These are phyloP conservation scores for Buxus sempervirens DNA, from an alignment of 164 flowering plant species.

Conservation along the genomic window DNA sequence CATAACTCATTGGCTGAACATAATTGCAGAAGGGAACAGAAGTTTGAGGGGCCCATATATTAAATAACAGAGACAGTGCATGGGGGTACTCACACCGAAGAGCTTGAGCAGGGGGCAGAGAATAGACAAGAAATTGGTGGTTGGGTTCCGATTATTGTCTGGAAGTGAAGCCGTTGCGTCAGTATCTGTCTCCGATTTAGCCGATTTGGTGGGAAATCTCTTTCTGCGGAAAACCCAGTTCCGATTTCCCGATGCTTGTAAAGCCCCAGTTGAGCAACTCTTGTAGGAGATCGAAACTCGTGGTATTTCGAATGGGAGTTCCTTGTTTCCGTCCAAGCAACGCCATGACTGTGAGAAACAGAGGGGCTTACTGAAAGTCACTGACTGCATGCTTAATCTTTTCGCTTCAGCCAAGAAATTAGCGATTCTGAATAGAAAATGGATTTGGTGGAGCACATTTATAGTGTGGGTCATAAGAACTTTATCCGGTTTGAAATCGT, in stretches of 20 bases:
- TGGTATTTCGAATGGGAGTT: not conserved
- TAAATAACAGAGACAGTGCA: not conserved
- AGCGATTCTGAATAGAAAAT: too few species aligned
- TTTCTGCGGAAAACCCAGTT: constrained; percentile 15
- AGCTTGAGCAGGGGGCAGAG: constrained; percentile 66
- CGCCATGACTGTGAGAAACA: constrained; percentile 1
- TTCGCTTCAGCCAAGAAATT: not conserved
- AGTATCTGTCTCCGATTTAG: constrained; percentile 17
- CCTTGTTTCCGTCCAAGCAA: not conserved
- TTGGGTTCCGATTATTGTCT: constrained; percentile 21
- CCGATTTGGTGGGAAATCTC: constrained; percentile 25
- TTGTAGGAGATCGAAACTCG: constrained; percentile 2
- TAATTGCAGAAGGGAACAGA: too few species aligned
- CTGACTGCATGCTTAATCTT: constrained; percentile 1
- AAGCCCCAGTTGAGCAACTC: constrained; percentile 14
- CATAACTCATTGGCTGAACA: too few species aligned
- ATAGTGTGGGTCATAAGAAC: too few species aligned
- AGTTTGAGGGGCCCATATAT: not conserved
- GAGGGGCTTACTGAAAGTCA: constrained; percentile 3
- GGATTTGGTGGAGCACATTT: too few species aligned
- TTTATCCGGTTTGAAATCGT: too few species aligned
- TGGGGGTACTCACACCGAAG: constrained; percentile 36
- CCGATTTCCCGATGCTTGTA: constrained; percentile 8
- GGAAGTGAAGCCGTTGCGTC: constrained; percentile 12
- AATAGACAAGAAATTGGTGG: constrained; percentile 45